Base-by-base conservation (phyloP, 1,284 basidiomycete species). In the Vanrija pseudolonga region DNA sequence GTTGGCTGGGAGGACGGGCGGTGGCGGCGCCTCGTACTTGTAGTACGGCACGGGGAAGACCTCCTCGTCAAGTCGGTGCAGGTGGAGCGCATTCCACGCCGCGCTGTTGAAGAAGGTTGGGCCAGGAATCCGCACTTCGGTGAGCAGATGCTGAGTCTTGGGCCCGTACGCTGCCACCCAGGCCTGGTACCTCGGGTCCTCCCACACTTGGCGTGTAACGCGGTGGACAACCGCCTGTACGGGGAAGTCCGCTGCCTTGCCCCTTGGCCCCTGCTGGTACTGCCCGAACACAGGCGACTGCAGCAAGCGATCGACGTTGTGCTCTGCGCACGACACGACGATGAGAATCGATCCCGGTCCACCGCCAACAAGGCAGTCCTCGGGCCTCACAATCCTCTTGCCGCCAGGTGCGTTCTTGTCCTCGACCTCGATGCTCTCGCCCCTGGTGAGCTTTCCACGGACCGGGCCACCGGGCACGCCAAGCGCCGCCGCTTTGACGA, bases 41-140 rank as follows among this genome's bases (percentile, higher is more conserved):
- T 81, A 85, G 51, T 84, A 79, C 0, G 87, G 87, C 6, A 88
- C 66, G 0, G 83, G 82, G 78, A 96, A 97, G 64, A 94, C 83
- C 2, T 82, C 71, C 0, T 80, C 60, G 65, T 96, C 89, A 32
- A 96, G 77, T 53, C 85, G 77, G 59, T 84, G 84, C 6, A 96
- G 80, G 42, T 84, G 82, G 18, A 90, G 79, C 50, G 88, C 85
- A 56, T 84, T 83, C 63, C 84, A 84, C 3, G 87, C 86, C 9
- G 86, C 83, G 20, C 85, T 86, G 0, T 85, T 86, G 67, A 90
- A 94, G 15, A 85, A 85, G 22, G 89, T 78, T 4, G 81, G 83
- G 73, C 95, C 84, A 5, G 84, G 75, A 51, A 85, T 78, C 56
- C 82, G 78, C 32, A 79, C 78, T 37, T 88, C 85, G 17, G 87